Conservation (phyloP, 306 rosid genomes). For the Gastrolobium bilobum region DNA sequence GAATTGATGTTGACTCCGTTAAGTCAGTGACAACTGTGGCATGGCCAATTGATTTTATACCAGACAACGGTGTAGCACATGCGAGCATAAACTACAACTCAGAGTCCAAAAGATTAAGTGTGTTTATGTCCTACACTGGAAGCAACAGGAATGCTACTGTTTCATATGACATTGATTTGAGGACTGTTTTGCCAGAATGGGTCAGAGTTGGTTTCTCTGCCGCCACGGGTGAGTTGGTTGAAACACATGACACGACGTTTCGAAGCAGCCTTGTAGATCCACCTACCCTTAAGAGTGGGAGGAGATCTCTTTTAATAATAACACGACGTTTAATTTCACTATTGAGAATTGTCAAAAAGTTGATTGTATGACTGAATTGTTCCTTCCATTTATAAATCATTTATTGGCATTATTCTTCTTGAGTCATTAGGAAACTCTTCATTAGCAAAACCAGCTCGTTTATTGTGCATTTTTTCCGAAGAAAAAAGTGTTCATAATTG, state of each 20-base stretch:
- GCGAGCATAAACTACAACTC: constrained; percentile 52
- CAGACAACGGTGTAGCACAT: background rate
- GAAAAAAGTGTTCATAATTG: no score
- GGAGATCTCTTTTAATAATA: background rate
- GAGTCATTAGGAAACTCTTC: no score
- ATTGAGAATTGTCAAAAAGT: background rate
- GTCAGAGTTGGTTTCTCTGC: constrained; percentile 52
- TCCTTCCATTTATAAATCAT: background rate
- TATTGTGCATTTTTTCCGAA: no score
- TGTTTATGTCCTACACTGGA: constrained; percentile 21
- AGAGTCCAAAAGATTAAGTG: constrained; percentile 32
- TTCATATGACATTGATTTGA: constrained; percentile 35
- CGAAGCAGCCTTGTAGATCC: constrained; percentile 26
- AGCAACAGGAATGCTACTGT: background rate
- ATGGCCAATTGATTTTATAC: constrained; percentile 35
- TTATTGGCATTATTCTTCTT: background rate
- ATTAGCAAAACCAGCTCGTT: no score
- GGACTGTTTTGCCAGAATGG: constrained; percentile 48
- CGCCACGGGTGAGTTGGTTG: constrained; percentile 44
- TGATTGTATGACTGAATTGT: background rate
- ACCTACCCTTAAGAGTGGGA: background rate
- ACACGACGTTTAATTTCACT: background rate
- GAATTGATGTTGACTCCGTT: constrained; percentile 50
- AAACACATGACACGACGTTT: constrained; percentile 53
- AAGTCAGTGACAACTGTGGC: background rate